Conservation (phyloP, 306 rosid species). For the Quercus parvula region DNA sequence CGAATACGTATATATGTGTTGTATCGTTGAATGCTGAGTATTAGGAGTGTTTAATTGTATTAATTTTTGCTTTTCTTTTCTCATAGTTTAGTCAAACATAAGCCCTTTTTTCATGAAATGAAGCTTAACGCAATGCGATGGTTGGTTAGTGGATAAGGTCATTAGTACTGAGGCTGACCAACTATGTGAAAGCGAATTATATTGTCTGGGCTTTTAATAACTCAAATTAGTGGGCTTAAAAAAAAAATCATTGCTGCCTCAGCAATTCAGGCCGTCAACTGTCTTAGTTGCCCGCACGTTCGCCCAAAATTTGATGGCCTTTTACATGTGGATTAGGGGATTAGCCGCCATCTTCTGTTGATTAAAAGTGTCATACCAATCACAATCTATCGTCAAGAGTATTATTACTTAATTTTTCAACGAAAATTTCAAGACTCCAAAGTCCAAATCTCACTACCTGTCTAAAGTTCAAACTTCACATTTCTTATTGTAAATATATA, state of each 20-base stretch:
- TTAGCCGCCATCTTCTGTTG: not conserved
- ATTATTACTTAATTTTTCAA: too few relatives aligned
- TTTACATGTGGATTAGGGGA: not conserved
- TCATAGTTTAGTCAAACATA: not conserved
- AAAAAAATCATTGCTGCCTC: constrained; percentile 12
- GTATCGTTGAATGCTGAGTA: not conserved
- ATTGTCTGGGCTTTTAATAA: not conserved
- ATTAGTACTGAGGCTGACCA: not conserved
- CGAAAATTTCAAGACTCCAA: too few relatives aligned
- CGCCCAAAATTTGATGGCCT: not conserved
- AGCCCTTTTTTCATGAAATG: not conserved
- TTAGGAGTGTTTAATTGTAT: not conserved
- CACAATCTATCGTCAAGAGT: too few relatives aligned
- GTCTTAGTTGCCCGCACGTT: constrained; percentile 13
- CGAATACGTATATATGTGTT: not conserved
- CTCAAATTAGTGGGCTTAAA: constrained; percentile 21
- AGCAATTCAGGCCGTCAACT: not conserved
- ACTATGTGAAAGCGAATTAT: constrained; percentile 11
- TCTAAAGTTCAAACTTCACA: too few relatives aligned
- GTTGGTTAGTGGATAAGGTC: constrained; percentile 26
- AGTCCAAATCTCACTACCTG: too few relatives aligned
- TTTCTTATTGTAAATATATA: too few relatives aligned
- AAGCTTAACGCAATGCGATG: constrained; percentile 3
- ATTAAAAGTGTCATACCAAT: too few relatives aligned
- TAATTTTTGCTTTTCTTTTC: not conserved